Base-by-base conservation (phyloP, 1,284 basidiomycete genomes). In the Cryptococcus sp. region DNA sequence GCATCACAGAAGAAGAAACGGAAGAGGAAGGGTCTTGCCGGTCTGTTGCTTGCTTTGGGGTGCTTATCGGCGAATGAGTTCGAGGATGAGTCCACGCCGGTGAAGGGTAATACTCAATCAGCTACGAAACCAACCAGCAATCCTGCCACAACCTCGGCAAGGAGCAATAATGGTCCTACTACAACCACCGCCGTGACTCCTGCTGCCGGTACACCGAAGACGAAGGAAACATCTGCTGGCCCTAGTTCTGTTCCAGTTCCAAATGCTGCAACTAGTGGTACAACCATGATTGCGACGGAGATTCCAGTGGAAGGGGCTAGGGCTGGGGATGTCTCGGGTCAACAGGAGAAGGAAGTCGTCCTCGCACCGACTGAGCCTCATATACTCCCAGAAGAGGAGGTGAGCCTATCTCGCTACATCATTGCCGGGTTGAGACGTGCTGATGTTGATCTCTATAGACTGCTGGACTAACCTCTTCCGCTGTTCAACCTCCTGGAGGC, bases 401-500 rank as follows among this genome's bases (percentile, higher is more conserved):
- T 74, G 37, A 61, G 73, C 61, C 44, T 10, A 25, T 40, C 17
- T 13, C 7, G n/a, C 20, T 22, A 13, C 37, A 5, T 37, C 17
- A 22, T 46, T 17, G 3, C 22, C 34, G 29, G n/a, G 41, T 45
- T n/a, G 8, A 11, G 5, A 38, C 5, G 23, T 22, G 13, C 23
- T 52, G 29, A n/a, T 55, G 22, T 20, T 54, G 20, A 38, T 19
- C 48, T 25, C 13, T 7, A 46, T 83, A 88, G 79, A 88, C 87
- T 11, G 85, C 82, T 46, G 86, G 86, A 39, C 79, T 89, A 54
- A 85, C 84, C 20, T 86, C 85, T 3, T 85, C 85, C 15, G 86
- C 86, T 5, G 87, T 88, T 50, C 87, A 85, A 59, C 81, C 87
- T 7, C 87, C 86, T 2, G 89, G 89, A 38, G 85, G 83, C 17